Evolutionary conservation across 2,329 filamentous ascomycete genomes (phyloP), one percentile per base, ranked within the genome.

Genomic region (Aurifilum marmelostoma): DNA sequence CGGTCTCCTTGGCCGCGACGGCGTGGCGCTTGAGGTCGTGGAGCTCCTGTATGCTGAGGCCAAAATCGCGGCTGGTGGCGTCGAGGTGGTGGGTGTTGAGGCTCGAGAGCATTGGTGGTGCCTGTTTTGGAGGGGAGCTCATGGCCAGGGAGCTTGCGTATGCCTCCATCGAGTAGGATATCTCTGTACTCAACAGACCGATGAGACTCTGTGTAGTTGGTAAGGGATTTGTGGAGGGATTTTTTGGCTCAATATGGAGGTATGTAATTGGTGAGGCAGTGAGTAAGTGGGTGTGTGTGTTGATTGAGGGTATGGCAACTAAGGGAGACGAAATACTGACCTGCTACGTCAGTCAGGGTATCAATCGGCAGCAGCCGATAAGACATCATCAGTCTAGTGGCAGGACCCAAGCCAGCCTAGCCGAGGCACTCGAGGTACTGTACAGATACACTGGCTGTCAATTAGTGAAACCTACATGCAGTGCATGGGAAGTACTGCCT

Each of bases 1-100:
- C 94, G 66, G 83, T 86, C 2, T 84, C 84, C 79, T 97, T 97
- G 70, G 94, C 93, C 7, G 88, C 88, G 66, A 87, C 83, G 73
- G 91, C 89, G 76, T 87, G 84, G 69, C 82, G 79, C 66, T 85
- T 86, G 62, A 97, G 87, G 56, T 83, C 82, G 69, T 83, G 78
- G 77, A 97, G 87, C 78, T 97, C 91, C 63, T 82, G 77, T 21
- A 80, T 77, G 12, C 87, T 88, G 58, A 97, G 82, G 76, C 77
- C 77, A 77, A 85, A 79, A 41, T 77, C 73, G 18, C 72, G 63
- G 76, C 82, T 83, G 52, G 78, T 78, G 27, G 67, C 21, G 63
- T 73, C 52, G 66, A 79, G 71, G 68, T 75, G 73, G 32, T 70
- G 47, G 7, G 52, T 27, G 67, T 77, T 73, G 67, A 71, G 43